Conservation (phyloP, 2,329 filamentous ascomycete species). For the Alternaria consortialis region DNA sequence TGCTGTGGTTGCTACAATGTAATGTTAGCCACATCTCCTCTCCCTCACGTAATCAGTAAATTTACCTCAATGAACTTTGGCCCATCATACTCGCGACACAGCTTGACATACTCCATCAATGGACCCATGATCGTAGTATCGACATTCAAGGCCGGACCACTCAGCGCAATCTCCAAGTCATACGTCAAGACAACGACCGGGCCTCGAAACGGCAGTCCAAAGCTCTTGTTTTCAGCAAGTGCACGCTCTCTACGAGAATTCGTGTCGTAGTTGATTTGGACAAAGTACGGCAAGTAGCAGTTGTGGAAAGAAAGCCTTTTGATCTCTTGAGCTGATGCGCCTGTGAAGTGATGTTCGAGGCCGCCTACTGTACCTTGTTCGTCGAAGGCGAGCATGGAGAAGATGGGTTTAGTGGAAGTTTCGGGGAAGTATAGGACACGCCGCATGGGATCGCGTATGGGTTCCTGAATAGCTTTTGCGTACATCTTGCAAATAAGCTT, state of each 20-base stretch:
- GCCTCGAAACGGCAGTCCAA: slow-evolving; percentile 14
- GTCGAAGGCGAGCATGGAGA: slow-evolving; percentile 11
- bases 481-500: slow-evolving; percentile 18
- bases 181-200: slow-evolving; percentile 18
- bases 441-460: neutral
- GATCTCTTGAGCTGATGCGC: neutral
- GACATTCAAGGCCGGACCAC: slow-evolving; percentile 18
- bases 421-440: slow-evolving; percentile 14
- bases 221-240: neutral
- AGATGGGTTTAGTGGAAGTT: neutral
- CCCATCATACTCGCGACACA: slow-evolving; percentile 22
- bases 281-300: slow-evolving; percentile 14
- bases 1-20: slow-evolving; percentile 23
- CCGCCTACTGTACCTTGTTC: slow-evolving; percentile 4
- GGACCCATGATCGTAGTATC: slow-evolving; percentile 12
- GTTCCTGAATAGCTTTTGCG: neutral
- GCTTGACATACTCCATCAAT: slow-evolving; percentile 18
- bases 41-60: neutral
- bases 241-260: slow-evolving; percentile 5
- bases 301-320: slow-evolving; percentile 23
- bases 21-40: neutral
- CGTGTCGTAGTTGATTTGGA: slow-evolving; percentile 23
- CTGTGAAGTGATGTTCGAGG: slow-evolving; percentile 8
- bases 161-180: slow-evolving; percentile 17
- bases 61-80: slow-evolving; percentile 20